A percentile compares a stretch with the other conserved stretches of the same genome.
These are phyloP conservation scores for Artomyces pyxidatus DNA, from an alignment of 768 basidiomycete genomes.

Conservation along the genomic window DNA sequence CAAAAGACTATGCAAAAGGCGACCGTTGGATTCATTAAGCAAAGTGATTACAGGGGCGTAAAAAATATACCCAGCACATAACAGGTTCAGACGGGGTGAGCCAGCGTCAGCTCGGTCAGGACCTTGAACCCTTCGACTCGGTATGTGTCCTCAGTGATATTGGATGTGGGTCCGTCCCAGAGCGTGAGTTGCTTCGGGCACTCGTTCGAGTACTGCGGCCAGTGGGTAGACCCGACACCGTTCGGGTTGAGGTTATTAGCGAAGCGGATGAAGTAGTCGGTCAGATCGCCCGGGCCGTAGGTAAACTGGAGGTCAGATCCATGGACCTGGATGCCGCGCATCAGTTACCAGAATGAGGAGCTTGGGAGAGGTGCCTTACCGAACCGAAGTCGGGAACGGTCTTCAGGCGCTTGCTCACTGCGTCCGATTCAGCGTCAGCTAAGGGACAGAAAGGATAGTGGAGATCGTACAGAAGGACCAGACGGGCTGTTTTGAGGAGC, in stretches of 20 bases:
- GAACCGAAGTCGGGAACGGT: slow-evolving; percentile 21
- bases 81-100: neutral
- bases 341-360: slow-evolving; percentile 2
- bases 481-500: slow-evolving; percentile 23
- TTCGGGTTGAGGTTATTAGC: slow-evolving; percentile 24
- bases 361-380: slow-evolving; percentile 9
- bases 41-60: too few species aligned
- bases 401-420: slow-evolving; percentile 29
- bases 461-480: slow-evolving; percentile 30
- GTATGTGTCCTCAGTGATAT: slow-evolving; percentile 16
- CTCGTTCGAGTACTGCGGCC: slow-evolving; percentile 10
- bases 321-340: neutral
- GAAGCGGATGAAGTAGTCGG: slow-evolving; percentile 18
- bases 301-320: slow-evolving; percentile 6
- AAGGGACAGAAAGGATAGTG: neutral
- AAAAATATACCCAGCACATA: too few species aligned
- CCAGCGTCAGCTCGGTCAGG: slow-evolving; percentile 2
- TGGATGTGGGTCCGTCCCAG: neutral
- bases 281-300: slow-evolving; percentile 7
- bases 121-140: slow-evolving; percentile 2
- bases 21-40: too few species aligned
- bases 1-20: too few species aligned
- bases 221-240: slow-evolving; percentile 3
- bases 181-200: slow-evolving; percentile 9
- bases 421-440: neutral